These are phyloP conservation scores for Pythium guiyangense DNA, from an alignment of 352 stramenopile genomes.

Conservation along the genomic window DNA sequence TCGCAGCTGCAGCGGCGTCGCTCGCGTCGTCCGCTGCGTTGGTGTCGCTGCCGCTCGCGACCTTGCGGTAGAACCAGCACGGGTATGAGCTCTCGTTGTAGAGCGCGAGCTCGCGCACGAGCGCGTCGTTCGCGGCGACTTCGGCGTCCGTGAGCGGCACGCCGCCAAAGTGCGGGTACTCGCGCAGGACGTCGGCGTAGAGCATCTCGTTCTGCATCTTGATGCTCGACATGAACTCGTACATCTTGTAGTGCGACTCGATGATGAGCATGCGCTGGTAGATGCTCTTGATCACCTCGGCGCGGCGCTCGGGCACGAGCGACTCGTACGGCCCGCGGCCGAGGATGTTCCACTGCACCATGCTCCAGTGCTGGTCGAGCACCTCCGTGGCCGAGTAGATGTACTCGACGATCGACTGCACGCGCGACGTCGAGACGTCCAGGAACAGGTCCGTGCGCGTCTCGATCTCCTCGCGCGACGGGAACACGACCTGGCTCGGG, in stretches of 20 bases:
- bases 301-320: constrained; percentile 44
- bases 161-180: constrained; percentile 43
- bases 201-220: constrained; percentile 85
- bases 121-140: constrained; percentile 30
- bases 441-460: constrained; percentile 70
- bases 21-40: background rate
- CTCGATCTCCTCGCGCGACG: constrained; percentile 74
- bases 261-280: constrained; percentile 67
- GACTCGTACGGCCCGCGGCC: constrained; percentile 75
- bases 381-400: constrained; percentile 83
- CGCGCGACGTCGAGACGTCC: constrained; percentile 61
- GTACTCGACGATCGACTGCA: constrained; percentile 73
- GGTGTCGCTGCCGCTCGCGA: constrained; percentile 9
- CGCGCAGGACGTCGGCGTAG: constrained; percentile 55
- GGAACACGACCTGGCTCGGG: constrained; percentile 72
- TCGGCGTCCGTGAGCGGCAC: constrained; percentile 39
- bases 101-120: constrained; percentile 38
- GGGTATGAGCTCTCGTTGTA: constrained; percentile 62
- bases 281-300: constrained; percentile 69
- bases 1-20: constrained; percentile 3
- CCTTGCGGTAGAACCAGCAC: constrained; percentile 83
- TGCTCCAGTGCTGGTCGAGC: constrained; percentile 79
- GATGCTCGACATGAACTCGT: constrained; percentile 82
- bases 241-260: constrained; percentile 72
- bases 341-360: constrained; percentile 87